Percentiles rank a stretch among this genome's conserved stretches.
phyloP scores from a whole-genome alignment of 2,329 filamentous ascomycete genomes.

The Beauveria australis region DNA sequence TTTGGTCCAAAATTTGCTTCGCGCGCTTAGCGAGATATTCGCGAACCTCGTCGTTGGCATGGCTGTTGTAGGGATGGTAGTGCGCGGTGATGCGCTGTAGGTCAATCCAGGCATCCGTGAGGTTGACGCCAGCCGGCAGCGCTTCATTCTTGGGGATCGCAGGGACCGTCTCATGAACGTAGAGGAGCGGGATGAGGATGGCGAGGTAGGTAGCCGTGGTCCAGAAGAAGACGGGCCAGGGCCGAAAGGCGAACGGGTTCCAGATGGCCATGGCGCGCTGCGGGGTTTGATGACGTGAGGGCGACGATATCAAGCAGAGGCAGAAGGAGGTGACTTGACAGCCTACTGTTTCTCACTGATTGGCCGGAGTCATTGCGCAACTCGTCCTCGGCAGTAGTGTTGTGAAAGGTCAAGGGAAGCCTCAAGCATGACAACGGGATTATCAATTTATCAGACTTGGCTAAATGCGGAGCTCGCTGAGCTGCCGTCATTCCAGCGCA shows the following conservation, averaged over 20 bases:
- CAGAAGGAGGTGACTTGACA: neutral
- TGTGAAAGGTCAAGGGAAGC: neutral
- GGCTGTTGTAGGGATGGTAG: conserved; percentile 87
- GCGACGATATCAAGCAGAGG: neutral
- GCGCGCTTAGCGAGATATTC: conserved; percentile 67
- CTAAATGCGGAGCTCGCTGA: neutral
- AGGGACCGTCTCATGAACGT: conserved; percentile 65
- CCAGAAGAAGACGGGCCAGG: conserved; percentile 74
- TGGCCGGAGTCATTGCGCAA: neutral
- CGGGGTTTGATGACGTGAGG: neutral
- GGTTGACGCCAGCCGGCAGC: conserved; percentile 58
- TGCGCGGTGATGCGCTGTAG: conserved; percentile 64
- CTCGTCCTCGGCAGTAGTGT: neutral
- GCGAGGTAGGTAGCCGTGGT: conserved; percentile 69
- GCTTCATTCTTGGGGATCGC: conserved; percentile 43
- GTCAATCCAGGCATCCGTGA: conserved; percentile 82
- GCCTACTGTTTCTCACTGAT: neutral
- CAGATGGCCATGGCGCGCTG: conserved; percentile 9
- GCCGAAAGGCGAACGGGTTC: conserved; percentile 68
- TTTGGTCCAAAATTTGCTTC: conserved; percentile 57
- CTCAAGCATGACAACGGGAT: neutral
- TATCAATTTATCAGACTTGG: neutral
- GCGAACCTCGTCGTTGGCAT: conserved; percentile 71
- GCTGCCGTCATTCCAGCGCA: neutral
- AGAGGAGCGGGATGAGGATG: conserved; percentile 62